Evolutionary conservation across 2,329 filamentous ascomycete genomes (phyloP), one percentile per base, ranked within the genome.

Genomic region (Colletotrichum sansevieriae): DNA sequence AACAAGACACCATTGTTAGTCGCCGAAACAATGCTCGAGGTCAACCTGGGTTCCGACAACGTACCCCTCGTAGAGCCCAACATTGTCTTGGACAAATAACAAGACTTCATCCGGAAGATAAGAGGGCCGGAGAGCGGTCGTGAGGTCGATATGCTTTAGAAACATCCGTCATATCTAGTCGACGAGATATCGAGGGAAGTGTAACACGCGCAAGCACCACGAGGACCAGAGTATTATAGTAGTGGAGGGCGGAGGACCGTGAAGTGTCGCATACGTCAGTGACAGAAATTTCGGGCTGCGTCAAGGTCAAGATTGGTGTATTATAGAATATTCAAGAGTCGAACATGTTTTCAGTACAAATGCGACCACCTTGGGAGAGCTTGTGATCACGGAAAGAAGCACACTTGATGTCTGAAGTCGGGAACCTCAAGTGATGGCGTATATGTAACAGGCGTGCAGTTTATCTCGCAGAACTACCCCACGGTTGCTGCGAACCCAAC

Each of bases 11-110:
- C 39, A 18, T 33, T 59, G 54, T 70, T 20, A 70, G 66, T 35
- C 4, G 35, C 6, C 7, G 3, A 43, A 29, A n/a, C 35, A 12
- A 46, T 12, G 1, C 35, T 29, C 13, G 5, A 37, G 1, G 3
- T 33, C n/a, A 18, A 39, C 43, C 18, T 43, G 57, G n/a, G 25
- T 47, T 29, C 18, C 58, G 15, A 22, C 37, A 56, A 83, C 90
- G 82, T 86, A 97, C 94, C 96, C 96, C 86, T 98, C 94, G 83
- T 99, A 99, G 71, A 99, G 86, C 74, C 96, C 96, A 75, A 99
- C 95, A 79, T 94, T 95, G 85, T 98, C 95, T 83, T 98, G 95
- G 67, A 99, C 95, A 82, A 97, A 98, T 69, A 99, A 87, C 63
- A 98, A 86, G 74, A 93, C 92, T 87, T 99, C 96, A 85, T 98